These are phyloP conservation scores for Sherardia arvensis DNA, from an alignment of 257 asterid genomes.

Conservation along the genomic window DNA sequence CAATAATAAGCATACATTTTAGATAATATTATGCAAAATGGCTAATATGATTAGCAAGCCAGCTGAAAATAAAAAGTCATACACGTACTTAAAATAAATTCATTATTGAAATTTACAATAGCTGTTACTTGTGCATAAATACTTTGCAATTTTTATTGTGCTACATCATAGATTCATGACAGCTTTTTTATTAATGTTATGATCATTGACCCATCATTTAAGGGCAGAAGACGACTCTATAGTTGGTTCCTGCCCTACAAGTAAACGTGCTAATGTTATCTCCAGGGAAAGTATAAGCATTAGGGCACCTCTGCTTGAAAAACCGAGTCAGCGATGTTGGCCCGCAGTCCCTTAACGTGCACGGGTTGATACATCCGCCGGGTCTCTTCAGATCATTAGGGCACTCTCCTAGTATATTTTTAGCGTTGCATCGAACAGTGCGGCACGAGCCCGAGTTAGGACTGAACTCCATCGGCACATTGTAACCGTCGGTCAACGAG, in stretches of 20 bases:
- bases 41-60: no score
- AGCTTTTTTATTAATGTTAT: no score
- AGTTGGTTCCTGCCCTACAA: slow-evolving; percentile 21
- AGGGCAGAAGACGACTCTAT: slow-evolving; percentile 28
- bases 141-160: not conserved
- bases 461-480: slow-evolving; percentile 33
- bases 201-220: not conserved
- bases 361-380: slow-evolving; percentile 80
- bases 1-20: no score
- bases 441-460: slow-evolving; percentile 11
- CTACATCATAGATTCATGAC: not conserved
- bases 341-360: slow-evolving; percentile 56
- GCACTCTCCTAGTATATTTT: slow-evolving; percentile 46
- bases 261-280: slow-evolving; percentile 23
- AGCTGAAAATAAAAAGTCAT: no score
- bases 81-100: no score
- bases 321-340: slow-evolving; percentile 48
- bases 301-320: slow-evolving; percentile 53
- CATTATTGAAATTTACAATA: no score
- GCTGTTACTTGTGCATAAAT: no score
- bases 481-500: slow-evolving; percentile 55
- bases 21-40: no score
- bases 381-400: slow-evolving; percentile 36
- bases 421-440: slow-evolving; percentile 38
- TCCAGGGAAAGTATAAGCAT: slow-evolving; percentile 34